Evolutionary conservation across 306 rosid genomes (phyloP), one percentile per base, ranked within the genome.

Genomic region (Bauhinia variegata): DNA sequence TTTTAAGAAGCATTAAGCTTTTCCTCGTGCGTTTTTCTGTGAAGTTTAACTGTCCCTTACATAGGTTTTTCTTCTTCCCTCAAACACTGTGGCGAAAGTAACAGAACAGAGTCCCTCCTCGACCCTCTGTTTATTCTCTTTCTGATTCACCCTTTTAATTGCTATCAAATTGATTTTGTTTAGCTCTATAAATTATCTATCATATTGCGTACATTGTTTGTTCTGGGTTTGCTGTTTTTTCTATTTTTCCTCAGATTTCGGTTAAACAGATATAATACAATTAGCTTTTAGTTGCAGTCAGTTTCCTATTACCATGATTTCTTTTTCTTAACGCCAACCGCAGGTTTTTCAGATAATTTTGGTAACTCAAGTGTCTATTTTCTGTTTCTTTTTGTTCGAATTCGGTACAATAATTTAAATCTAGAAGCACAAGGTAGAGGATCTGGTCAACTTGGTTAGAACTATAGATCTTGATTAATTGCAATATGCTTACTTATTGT

Each of bases 11-110:
- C 54, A 42, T 8, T 18, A 17, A 15, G 31, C 16, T 7, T 7
- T 15, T 34, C 33, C 13, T 47, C 47, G 16, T 18, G 49, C 56
- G 38, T 67, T 72, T 80, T 34, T 48, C 41, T 11, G 4, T 55
- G 8, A 39, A 39, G 28, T 16, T 47, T 39, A 58, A 54, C 64
- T 65, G 44, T 47, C 9, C 11, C 28, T 16, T 65, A 6, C 42
- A 7, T 58, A n/a, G 11, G 17, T 70, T 75, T n/a, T 66, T 39
- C 30, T 42, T 5, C 10, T 18, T 42, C 10, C 7, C 28, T 7
- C 15, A 23, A 3, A 12, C 17, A 34, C 23, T 23, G 30, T 14
- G 7, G 15, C 4, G 10, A 41, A 53, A 53, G 41, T 23, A 23
- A 50, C 73, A 48, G 50, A 41, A 30, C 7, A 4, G 32, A 54